Base-by-base conservation (phyloP, 345 rosid species). In the Salix purpurea region DNA sequence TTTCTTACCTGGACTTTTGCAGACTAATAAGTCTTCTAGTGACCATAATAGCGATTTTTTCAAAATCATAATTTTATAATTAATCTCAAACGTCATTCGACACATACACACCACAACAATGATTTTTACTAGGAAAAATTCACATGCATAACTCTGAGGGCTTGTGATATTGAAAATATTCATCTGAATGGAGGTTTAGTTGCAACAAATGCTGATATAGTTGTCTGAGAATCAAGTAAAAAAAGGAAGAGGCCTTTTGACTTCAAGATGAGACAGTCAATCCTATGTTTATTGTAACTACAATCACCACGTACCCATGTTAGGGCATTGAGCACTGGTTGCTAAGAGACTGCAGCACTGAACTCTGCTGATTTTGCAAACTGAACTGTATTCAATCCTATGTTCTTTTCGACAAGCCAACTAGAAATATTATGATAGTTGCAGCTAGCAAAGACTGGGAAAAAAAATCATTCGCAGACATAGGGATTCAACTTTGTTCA, bases 1-100 rank as follows among this genome's bases (percentile, higher is more conserved):
- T 34, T 34, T 1, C 0, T 34, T 34, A 34, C 1, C 37, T 5
- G 0, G 0, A 34, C 37, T 4, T 4, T 34, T 34, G 5, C 6
- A 34, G 37, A 34, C 37, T 34, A 34, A 34, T 0, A 34, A 34
- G 7, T 34, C 37, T 34, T 34, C 6, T 4, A 34, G 37, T 34
- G 37, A 34, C 37, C 37, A 34, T 34, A 7, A 34, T 34, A 34
- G 37, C 4, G 37, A 34, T 5, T 5, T 34, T 34, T 5, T 34
- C 37, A 34, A 34, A 34, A 34, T 34, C 37, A 34, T 34, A 5
- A 34, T 5, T 34, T 34, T 34, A 34, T 5, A 34, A 34, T 34
- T 34, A 34, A 5, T 4, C 36, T 34, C 36, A 34, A 34, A 34
- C n/a, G n/a, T n/a, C n/a, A n/a, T n/a, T n/a, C n/a, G n/a, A 32